Conservation (phyloP, 495 filamentous ascomycete genomes). For the Aspergillus hancockii region DNA sequence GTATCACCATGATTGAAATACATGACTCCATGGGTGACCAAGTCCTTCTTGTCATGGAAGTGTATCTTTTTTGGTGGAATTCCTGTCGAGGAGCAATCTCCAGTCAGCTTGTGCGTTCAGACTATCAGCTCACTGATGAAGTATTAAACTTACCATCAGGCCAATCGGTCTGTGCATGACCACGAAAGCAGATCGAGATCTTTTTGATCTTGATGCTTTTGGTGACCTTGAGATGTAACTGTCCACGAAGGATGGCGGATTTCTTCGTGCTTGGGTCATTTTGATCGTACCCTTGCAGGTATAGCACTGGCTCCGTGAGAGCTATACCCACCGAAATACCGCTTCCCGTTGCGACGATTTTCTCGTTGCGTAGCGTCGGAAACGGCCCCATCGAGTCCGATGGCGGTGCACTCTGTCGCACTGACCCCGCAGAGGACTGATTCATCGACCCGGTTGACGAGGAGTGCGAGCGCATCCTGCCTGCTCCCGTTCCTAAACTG, state of each 20-base stretch:
- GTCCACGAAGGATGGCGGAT: constrained; percentile 84
- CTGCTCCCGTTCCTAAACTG: constrained; percentile 21
- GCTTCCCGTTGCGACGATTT: constrained; percentile 72
- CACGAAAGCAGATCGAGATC: constrained; percentile 83
- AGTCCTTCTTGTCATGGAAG: constrained; percentile 72
- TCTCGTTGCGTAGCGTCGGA: constrained; percentile 51
- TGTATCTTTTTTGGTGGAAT: constrained; percentile 88
- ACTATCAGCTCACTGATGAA: constrained; percentile 10
- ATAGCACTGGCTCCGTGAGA: constrained; percentile 87
- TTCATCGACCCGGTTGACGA: constrained; percentile 37
- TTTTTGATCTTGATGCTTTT: constrained; percentile 95
- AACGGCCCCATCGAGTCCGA: constrained; percentile 37
- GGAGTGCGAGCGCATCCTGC: constrained; percentile 32
- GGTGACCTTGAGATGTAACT: constrained; percentile 75
- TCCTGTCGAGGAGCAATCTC: constrained; percentile 43
- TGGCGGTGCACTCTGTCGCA: constrained; percentile 12
- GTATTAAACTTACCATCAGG: constrained; percentile 69
- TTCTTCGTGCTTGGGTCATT: constrained; percentile 66
- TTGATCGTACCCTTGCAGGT: constrained; percentile 88
- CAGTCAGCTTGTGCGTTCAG: constrained; percentile 13
- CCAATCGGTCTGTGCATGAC: constrained; percentile 90
- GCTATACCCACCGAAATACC: constrained; percentile 71
- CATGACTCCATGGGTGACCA: constrained; percentile 47
- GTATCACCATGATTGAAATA: constrained; percentile 54
- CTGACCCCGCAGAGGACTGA: constrained; percentile 13